Percentiles rank a stretch among this genome's conserved stretches.
phyloP scores from a whole-genome alignment of 805 yeast genomes.

The Teunomyces panamensis region DNA sequence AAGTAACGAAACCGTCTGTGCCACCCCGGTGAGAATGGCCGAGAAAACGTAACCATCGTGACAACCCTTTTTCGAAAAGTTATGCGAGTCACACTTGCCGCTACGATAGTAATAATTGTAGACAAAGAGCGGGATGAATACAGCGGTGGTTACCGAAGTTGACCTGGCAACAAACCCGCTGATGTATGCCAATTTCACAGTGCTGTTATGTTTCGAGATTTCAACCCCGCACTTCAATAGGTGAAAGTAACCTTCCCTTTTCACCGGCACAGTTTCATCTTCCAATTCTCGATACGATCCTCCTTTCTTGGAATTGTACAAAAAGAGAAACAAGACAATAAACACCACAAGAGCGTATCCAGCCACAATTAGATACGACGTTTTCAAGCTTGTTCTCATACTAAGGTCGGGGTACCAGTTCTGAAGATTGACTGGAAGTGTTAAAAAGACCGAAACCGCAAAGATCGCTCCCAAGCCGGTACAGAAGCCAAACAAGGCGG shows the following conservation, averaged over 20 bases:
- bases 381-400: constrained; percentile 41
- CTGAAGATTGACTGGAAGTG: constrained; percentile 54
- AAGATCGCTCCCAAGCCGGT: constrained; percentile 69
- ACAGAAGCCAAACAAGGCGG: constrained; percentile 60
- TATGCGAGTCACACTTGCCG: constrained; percentile 43
- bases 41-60: constrained; percentile 63
- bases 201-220: constrained; percentile 7
- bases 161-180: constrained; percentile 66
- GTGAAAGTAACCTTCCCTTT: not conserved
- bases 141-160: constrained; percentile 54
- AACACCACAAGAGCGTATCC: constrained; percentile 37
- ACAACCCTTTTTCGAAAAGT: constrained; percentile 38
- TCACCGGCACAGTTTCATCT: not conserved
- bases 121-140: constrained; percentile 63
- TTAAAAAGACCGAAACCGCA: constrained; percentile 52
- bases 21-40: constrained; percentile 68
- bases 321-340: constrained; percentile 34
- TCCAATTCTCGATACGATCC: not conserved
- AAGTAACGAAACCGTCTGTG: constrained; percentile 54
- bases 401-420: constrained; percentile 32
- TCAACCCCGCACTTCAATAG: constrained; percentile 9
- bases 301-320: constrained; percentile 41
- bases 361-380: constrained; percentile 51
- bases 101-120: constrained; percentile 51
- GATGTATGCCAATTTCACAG: constrained; percentile 44